phyloP scores from a whole-genome alignment of 345 rosid species.

The Anastatica hierochuntica region DNA sequence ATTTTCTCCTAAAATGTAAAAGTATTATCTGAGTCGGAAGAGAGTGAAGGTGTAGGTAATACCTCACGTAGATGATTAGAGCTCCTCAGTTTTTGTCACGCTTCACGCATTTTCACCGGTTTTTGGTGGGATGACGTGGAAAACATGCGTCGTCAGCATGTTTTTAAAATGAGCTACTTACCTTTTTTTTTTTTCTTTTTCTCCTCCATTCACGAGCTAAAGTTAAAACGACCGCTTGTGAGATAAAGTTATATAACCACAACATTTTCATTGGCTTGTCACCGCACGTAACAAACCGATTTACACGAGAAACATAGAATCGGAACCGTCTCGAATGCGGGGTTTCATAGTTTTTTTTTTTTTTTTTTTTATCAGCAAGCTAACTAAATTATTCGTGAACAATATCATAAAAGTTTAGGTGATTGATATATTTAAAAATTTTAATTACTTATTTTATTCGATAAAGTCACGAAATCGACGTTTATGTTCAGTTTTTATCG shows the following conservation, averaged over 20 bases:
- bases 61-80: not conserved
- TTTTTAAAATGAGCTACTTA: constrained; percentile 17
- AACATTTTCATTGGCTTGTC: constrained; percentile 14
- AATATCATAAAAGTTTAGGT: constrained; percentile 5
- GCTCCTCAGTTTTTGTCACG: constrained; percentile 34
- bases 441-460: not conserved
- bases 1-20: too few species aligned
- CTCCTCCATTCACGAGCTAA: constrained; percentile 11
- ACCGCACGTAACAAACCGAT: not conserved
- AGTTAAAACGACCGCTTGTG: constrained; percentile 23
- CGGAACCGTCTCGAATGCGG: constrained; percentile 22
- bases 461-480: constrained; percentile 4
- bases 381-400: not conserved
- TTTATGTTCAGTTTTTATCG: constrained; percentile 4
- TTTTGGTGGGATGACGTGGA: constrained; percentile 49
- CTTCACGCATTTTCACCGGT: constrained; percentile 39
- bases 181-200: constrained; percentile 27
- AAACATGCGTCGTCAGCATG: constrained; percentile 36
- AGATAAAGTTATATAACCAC: not conserved
- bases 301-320: constrained; percentile 13
- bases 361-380: not conserved
- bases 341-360: not conserved
- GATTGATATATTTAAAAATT: not conserved
- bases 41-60: constrained; percentile 22
- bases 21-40: not conserved